Conservation (phyloP, 2,329 filamentous ascomycete genomes). For the Rasamsonia emersonii region DNA sequence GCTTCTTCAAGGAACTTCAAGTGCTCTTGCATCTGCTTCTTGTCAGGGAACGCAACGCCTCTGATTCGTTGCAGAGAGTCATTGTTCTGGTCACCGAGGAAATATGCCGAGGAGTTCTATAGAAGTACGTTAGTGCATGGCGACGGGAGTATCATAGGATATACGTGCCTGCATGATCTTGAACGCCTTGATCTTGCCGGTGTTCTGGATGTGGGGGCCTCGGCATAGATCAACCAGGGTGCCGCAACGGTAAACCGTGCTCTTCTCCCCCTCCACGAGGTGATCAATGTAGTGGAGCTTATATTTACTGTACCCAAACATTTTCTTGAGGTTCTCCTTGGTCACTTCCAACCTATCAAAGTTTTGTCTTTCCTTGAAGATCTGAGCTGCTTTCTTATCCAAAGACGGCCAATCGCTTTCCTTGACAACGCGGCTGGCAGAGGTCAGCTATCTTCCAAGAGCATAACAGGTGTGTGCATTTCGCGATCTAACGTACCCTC, state of each 20-base stretch:
- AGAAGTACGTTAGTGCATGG: constrained; percentile 19
- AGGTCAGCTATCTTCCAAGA: background rate
- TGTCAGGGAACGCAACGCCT: constrained; percentile 93
- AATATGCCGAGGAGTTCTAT: constrained; percentile 71
- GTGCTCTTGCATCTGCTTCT: constrained; percentile 88
- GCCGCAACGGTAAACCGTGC: constrained; percentile 90
- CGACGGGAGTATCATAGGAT: background rate
- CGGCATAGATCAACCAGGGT: constrained; percentile 91
- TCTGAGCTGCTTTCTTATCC: constrained; percentile 68
- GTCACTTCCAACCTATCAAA: constrained; percentile 84
- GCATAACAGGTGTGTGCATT: background rate
- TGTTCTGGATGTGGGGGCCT: constrained; percentile 90
- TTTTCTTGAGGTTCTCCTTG: constrained; percentile 85
- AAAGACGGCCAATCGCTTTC: constrained; percentile 75
- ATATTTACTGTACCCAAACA: constrained; percentile 98
- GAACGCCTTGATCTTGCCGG: constrained; percentile 88
- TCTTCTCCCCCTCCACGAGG: constrained; percentile 84
- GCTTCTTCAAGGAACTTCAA: constrained; percentile 94
- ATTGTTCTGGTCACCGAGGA: constrained; percentile 86
- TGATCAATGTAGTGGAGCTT: constrained; percentile 96
- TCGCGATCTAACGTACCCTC: constrained; percentile 41
- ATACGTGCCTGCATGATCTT: constrained; percentile 67
- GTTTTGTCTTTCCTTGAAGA: constrained; percentile 93
- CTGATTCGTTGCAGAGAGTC: constrained; percentile 95
- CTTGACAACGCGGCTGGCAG: constrained; percentile 52